Conservation (phyloP, 331 rosid genomes). For the Rosa hybrid region DNA sequence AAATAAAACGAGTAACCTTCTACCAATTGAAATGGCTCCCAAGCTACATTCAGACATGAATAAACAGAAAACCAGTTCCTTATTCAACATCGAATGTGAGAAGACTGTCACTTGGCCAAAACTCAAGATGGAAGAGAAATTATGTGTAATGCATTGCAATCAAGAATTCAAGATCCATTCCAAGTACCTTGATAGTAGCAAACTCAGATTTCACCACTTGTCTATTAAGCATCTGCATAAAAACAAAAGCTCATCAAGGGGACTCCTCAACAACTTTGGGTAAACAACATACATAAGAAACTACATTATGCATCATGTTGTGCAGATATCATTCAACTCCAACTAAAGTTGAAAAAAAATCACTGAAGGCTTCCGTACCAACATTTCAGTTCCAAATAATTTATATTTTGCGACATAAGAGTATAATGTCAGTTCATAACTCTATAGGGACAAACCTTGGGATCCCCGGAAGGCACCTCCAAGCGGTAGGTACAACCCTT, state of each 20-base stretch:
- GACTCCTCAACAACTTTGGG: too few species aligned
- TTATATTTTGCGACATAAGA: background rate
- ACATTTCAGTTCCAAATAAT: background rate
- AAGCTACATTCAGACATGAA: background rate
- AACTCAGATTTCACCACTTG: conserved; percentile 97
- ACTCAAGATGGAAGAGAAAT: background rate
- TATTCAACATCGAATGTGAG: background rate
- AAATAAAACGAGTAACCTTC: background rate
- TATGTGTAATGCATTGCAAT: background rate
- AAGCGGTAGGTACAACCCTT: conserved; percentile 79
- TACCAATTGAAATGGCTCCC: background rate
- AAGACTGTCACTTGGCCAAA: background rate
- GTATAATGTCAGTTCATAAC: background rate
- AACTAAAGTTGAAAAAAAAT: background rate
- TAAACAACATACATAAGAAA: background rate
- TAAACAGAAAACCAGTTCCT: background rate
- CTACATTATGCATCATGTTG: background rate
- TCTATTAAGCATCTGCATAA: conserved; percentile 75
- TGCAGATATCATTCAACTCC: background rate
- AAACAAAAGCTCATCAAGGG: conserved; percentile 27
- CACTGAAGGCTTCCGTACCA: background rate
- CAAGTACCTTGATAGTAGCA: conserved; percentile 83
- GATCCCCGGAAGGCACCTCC: conserved; percentile 63
- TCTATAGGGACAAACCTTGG: conserved; percentile 40
- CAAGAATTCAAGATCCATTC: background rate